Conservation (phyloP, 2,329 filamentous ascomycete species). For the Trichoderma asperellum region DNA sequence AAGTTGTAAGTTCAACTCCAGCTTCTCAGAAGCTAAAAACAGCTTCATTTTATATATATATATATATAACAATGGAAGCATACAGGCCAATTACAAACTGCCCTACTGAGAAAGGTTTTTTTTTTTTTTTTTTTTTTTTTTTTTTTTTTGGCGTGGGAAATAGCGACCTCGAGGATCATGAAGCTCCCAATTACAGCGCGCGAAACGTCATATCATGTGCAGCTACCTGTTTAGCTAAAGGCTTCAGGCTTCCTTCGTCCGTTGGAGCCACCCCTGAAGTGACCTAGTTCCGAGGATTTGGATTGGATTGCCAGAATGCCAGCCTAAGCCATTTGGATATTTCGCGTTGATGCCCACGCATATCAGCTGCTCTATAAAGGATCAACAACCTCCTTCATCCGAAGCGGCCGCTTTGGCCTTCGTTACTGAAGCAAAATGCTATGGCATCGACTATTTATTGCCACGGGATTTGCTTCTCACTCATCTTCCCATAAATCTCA, state of each 20-base stretch:
- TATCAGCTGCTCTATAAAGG: neutral
- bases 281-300: neutral
- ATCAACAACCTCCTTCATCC: neutral
- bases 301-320: neutral
- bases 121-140: too few relatives aligned
- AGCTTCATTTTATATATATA: too few relatives aligned
- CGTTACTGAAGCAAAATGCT: neutral
- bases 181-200: neutral
- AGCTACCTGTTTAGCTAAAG: neutral
- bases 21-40: neutral
- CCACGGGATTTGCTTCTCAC: neutral
- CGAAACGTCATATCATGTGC: conserved; percentile 25
- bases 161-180: neutral
- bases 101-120: neutral
- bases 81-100: neutral
- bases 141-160: neutral
- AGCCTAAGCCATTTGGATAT: neutral
- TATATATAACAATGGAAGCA: neutral
- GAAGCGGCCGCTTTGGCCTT: neutral
- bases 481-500: neutral
- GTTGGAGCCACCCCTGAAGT: neutral
- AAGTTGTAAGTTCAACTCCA: neutral
- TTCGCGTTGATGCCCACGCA: neutral
- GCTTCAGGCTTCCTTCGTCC: neutral
- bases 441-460: neutral